phyloP scores from a whole-genome alignment of 805 yeast genomes.

The Jamesozyma rosinii region DNA sequence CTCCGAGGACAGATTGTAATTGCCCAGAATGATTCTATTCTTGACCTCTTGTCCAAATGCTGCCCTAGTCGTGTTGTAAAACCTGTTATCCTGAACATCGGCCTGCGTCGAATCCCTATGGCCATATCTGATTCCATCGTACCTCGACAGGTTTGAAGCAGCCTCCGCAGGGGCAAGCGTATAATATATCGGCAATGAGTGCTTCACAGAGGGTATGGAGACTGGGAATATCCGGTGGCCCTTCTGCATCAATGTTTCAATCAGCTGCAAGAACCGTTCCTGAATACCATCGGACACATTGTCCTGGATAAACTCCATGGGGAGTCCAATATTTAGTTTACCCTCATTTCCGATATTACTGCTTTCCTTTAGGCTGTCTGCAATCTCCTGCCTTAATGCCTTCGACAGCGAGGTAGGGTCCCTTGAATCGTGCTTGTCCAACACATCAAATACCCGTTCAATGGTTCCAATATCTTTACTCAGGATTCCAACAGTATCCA shows the following conservation, averaged over 20 bases:
- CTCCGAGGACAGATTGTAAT: slow-evolving; percentile 72
- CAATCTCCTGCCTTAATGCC: slow-evolving; percentile 27
- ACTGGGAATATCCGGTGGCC: slow-evolving; percentile 52
- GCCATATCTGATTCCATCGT: slow-evolving; percentile 87
- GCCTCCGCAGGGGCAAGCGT: slow-evolving; percentile 91
- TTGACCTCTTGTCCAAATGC: slow-evolving; percentile 74
- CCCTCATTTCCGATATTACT: slow-evolving; percentile 9
- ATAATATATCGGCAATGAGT: slow-evolving; percentile 72
- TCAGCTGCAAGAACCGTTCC: slow-evolving; percentile 38
- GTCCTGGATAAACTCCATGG: slow-evolving; percentile 52
- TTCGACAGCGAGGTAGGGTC: slow-evolving; percentile 67
- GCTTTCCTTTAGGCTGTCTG: neutral
- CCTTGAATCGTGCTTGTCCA: slow-evolving; percentile 55
- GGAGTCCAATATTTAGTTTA: slow-evolving; percentile 55
- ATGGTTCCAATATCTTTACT: slow-evolving; percentile 41
- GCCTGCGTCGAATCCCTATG: slow-evolving; percentile 28
- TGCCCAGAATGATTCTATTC: slow-evolving; percentile 75
- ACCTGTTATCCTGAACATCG: slow-evolving; percentile 33
- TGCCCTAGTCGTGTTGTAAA: slow-evolving; percentile 53
- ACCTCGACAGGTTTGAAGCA: slow-evolving; percentile 80
- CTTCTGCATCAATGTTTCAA: slow-evolving; percentile 35
- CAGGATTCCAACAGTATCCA: slow-evolving; percentile 88
- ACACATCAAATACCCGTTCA: slow-evolving; percentile 40
- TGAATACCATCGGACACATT: slow-evolving; percentile 43
- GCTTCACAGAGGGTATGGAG: slow-evolving; percentile 59